Base-by-base conservation (phyloP, 257 asterid genomes). In the Plectranthus barbatus region DNA sequence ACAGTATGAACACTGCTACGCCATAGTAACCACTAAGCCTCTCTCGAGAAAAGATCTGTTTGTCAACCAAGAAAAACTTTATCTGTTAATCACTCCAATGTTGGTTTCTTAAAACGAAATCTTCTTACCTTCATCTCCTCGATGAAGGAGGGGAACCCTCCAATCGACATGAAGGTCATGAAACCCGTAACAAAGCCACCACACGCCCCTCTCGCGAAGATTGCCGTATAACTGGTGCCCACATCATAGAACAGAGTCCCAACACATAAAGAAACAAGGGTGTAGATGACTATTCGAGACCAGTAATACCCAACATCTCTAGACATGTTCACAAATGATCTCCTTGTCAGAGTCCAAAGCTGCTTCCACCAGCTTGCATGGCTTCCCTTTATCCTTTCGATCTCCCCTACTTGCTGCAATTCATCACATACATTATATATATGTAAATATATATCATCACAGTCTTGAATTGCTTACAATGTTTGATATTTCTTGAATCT, bases 161-260 rank as follows among this genome's bases (percentile, higher is more conserved):
- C 99, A 9, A 93, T 93, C 24, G 99, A 93, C 99, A 93, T 93
- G 84, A 93, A 93, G 41, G 99, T 87, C 99, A 93, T 93, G 42
- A 84, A 93, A 31, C 99, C 99, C 0, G 95, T 82, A 1, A 93
- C 85, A 17, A 93, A 93, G 34, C 99, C 99, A 19, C 94, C 97
- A 41, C 99, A 93, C 26, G 99, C 99, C 70, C 97, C 99, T 17
- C 99, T 62, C 29, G 94, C 99, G 53, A 85, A 79, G 72, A 93
- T 93, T 5, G 99, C 90, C 6, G 94, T 75, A 50, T 93, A 85
- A 58, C 87, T 81, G 1, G 95, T 89, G 3, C 99, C 99, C 0
- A 93, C 94, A 8, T 90, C 90, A 50, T 86, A 93, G 74, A 93
- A 93, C 6, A 93, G 83, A 20, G 96, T 93, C 29, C 99, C 99